Evolutionary conservation across 257 asterid genomes (phyloP).

Genomic region (Solanum paucissectum): DNA sequence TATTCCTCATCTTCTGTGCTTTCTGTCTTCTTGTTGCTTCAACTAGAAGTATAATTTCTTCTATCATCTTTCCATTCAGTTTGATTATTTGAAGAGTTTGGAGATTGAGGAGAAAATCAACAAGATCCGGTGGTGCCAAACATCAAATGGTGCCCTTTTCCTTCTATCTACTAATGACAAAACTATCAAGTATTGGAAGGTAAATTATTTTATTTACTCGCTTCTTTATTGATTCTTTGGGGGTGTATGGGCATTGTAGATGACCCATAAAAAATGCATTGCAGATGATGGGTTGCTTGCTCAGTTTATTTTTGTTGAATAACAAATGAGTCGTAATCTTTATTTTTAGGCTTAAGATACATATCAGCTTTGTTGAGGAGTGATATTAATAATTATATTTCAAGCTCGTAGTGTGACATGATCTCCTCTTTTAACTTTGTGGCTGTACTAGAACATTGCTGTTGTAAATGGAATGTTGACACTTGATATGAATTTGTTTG

Average conservation of each 20-base stretch:
- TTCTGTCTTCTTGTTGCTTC: not conserved
- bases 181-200: conserved; percentile 99
- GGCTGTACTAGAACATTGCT: not conserved
- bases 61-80: conserved; percentile 41
- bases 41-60: not conserved
- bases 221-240: not conserved
- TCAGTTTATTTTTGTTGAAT: not conserved
- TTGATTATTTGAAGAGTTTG: conserved; percentile 98
- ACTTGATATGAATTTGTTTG: not conserved
- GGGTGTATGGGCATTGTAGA: not conserved
- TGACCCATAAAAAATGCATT: not conserved
- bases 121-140: conserved; percentile 98
- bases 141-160: conserved; percentile 89
- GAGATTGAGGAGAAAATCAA: conserved; percentile 99
- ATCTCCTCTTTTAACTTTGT: not conserved
- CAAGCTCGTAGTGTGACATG: not conserved
- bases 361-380: not conserved
- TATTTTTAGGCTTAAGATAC: not conserved
- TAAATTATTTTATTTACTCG: conserved; percentile 1
- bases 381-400: not conserved
- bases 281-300: not conserved
- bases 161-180: conserved; percentile 98
- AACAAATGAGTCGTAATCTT: not conserved
- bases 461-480: not conserved
- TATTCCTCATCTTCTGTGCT: not conserved